phyloP scores from a whole-genome alignment of 78 protist genomes.

The Dictyostelium intermedium region DNA sequence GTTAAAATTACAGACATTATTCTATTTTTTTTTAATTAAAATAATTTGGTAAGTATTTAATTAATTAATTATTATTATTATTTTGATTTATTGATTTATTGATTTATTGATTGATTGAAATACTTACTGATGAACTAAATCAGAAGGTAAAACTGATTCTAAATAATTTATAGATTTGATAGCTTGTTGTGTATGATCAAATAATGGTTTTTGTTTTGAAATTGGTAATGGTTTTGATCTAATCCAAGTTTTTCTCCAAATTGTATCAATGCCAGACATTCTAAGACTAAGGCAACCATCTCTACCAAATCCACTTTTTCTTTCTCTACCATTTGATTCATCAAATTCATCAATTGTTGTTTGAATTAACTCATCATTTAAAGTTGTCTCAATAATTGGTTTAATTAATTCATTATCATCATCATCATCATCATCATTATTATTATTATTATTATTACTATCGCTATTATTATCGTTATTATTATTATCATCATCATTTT shows the following conservation, averaged over 20 bases:
- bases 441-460: neutral
- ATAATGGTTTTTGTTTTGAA: conserved; percentile 41
- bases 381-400: neutral
- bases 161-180: conserved; percentile 5
- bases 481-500: neutral
- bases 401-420: neutral
- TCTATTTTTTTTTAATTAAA: neutral
- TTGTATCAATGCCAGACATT: conserved; percentile 23
- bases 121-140: conserved; percentile 52
- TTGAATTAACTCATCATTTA: conserved; percentile 24
- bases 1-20: conserved; percentile 35
- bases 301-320: conserved; percentile 23
- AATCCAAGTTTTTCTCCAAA: conserved; percentile 63
- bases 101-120: too few species aligned
- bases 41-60: neutral
- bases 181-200: conserved; percentile 60
- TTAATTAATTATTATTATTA: neutral
- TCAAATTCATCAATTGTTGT: conserved; percentile 1
- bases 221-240: conserved; percentile 23
- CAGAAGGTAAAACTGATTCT: conserved; percentile 16
- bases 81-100: too few species aligned
- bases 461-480: neutral
- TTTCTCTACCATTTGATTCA: conserved; percentile 65
- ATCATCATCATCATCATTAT: neutral
- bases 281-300: conserved; percentile 45